A percentile compares a stretch with the other conserved stretches of the same genome.
These are phyloP conservation scores for Albifimbria verrucaria DNA, from an alignment of 2,329 filamentous ascomycete species.

Conservation along the genomic window DNA sequence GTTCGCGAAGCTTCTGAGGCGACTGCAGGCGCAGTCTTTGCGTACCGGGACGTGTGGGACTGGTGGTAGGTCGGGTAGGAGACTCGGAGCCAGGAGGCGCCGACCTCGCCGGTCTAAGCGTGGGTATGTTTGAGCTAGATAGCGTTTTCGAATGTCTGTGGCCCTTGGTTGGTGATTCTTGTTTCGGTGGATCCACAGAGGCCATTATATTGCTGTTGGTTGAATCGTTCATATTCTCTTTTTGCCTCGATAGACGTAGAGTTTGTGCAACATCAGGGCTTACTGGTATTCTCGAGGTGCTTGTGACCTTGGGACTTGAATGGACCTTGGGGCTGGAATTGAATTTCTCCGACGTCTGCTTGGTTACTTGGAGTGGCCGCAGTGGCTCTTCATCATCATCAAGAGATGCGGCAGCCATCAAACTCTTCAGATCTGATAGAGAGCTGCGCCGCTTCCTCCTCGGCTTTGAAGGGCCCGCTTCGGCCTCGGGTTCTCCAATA, in stretches of 20 bases:
- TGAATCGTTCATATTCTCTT: slow-evolving; percentile 33
- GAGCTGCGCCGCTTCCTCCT: slow-evolving; percentile 87
- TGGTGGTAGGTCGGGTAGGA: slow-evolving; percentile 15
- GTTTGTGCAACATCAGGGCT: slow-evolving; percentile 40
- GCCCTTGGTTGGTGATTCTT: slow-evolving; percentile 22
- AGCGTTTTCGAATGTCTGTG: slow-evolving; percentile 45
- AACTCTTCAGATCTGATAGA: slow-evolving; percentile 74
- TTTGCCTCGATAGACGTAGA: slow-evolving; percentile 43
- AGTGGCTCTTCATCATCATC: slow-evolving; percentile 31
- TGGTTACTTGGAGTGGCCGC: slow-evolving; percentile 50
- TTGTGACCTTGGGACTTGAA: slow-evolving; percentile 40
- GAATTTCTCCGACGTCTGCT: slow-evolving; percentile 54
- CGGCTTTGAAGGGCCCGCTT: slow-evolving; percentile 36
- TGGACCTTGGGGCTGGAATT: slow-evolving; percentile 53
- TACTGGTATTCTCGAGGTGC: slow-evolving; percentile 50
- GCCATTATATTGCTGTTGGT: no score
- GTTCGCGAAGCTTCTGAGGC: slow-evolving; percentile 75
- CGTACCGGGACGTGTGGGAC: slow-evolving; percentile 27
- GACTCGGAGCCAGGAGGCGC: slow-evolving; percentile 21
- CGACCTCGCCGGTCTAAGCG: slow-evolving; percentile 39
- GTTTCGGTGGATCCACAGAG: slow-evolving; percentile 10
- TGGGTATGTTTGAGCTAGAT: slow-evolving; percentile 54
- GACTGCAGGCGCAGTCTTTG: slow-evolving; percentile 66
- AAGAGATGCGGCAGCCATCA: slow-evolving; percentile 61
- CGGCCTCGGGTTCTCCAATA: slow-evolving; percentile 54